phyloP scores from a whole-genome alignment of 371 early-diverging fungal species.

The Fennellomyces sp. region DNA sequence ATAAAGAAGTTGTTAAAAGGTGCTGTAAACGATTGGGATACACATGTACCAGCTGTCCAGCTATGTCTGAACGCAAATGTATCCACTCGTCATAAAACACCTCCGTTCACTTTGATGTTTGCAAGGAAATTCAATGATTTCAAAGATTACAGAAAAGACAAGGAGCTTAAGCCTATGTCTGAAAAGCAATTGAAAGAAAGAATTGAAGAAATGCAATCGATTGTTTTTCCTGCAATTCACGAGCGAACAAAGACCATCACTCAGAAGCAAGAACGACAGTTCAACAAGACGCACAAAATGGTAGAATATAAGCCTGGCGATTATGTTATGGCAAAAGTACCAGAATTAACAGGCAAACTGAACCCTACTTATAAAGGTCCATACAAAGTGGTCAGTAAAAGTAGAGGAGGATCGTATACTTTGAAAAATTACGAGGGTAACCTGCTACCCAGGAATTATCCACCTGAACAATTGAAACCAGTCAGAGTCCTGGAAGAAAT shows the following conservation, averaged over 20 bases:
- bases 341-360: not conserved
- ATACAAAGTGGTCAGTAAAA: not conserved
- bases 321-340: not conserved
- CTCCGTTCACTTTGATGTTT: constrained; percentile 19
- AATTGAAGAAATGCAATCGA: not conserved
- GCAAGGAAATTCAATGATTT: constrained; percentile 16
- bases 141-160: not conserved
- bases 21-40: constrained; percentile 1
- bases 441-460: not conserved
- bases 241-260: not conserved
- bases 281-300: not conserved
- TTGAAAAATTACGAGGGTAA: constrained; percentile 3
- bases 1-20: constrained; percentile 16
- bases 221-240: not conserved
- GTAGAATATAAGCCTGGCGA: not conserved
- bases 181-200: not conserved
- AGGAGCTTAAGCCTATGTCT: not conserved
- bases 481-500: not conserved
- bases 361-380: constrained; percentile 8
- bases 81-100: not conserved
- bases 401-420: constrained; percentile 10
- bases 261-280: not conserved
- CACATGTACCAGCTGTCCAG: constrained; percentile 12
- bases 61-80: constrained; percentile 13
- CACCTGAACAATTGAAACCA: not conserved